Evolutionary conservation across 1,284 basidiomycete species (phyloP).

Genomic region (Boletellus deceptivus): DNA sequence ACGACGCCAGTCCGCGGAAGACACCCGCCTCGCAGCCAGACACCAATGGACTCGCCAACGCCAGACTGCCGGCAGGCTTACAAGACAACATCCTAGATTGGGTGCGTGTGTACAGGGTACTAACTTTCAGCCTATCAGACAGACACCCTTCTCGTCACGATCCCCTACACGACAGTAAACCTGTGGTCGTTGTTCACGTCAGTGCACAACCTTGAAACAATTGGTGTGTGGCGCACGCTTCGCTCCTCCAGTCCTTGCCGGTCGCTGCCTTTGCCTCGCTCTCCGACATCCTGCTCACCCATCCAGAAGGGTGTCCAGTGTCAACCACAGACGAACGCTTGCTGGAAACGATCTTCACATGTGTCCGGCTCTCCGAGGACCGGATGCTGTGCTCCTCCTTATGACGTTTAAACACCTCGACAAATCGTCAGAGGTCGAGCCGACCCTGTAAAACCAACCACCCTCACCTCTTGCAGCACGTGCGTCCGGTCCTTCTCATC

Average conservation of each 20-base stretch:
- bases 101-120: too few relatives aligned
- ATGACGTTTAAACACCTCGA: constrained; percentile 56
- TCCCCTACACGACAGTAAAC: constrained; percentile 10
- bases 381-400: constrained; percentile 48
- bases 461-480: constrained; percentile 64
- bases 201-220: background rate
- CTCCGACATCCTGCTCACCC: constrained; percentile 66
- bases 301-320: constrained; percentile 66
- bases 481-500: constrained; percentile 53
- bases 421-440: background rate
- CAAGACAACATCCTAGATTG: too few relatives aligned
- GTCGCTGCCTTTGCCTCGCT: constrained; percentile 47
- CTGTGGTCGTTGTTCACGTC: constrained; percentile 8
- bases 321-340: constrained; percentile 66
- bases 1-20: too few relatives aligned
- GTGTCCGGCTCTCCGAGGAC: constrained; percentile 49
- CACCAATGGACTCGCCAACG: too few relatives aligned
- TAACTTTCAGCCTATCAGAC: too few relatives aligned
- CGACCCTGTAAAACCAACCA: too few relatives aligned
- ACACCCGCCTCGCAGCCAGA: too few relatives aligned
- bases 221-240: constrained; percentile 46
- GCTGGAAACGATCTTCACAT: constrained; percentile 70
- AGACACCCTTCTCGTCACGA: too few relatives aligned
- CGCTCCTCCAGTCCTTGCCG: constrained; percentile 64
- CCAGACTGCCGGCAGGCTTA: too few relatives aligned